A percentile compares a stretch with the other conserved stretches of the same genome.
These are phyloP conservation scores for Wallemia hederae DNA, from an alignment of 1,284 basidiomycete species.

Conservation along the genomic window DNA sequence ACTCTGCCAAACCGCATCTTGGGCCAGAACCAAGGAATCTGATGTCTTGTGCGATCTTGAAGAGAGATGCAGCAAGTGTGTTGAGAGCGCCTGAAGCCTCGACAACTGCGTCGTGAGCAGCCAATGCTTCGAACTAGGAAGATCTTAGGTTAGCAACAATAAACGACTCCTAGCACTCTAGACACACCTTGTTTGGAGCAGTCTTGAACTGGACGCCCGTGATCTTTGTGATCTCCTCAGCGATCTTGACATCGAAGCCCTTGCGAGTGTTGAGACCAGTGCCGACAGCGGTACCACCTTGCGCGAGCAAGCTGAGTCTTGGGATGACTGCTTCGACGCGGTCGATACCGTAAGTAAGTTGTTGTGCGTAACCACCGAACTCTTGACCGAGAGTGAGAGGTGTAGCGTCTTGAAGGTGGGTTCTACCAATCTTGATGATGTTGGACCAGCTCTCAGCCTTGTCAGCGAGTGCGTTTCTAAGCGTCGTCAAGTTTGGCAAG, in stretches of 20 bases:
- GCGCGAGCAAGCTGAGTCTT: conserved; percentile 65
- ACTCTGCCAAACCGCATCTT: conserved; percentile 84
- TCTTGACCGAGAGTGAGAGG: conserved; percentile 94
- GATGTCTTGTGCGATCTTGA: conserved; percentile 99
- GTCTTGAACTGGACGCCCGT: conserved; percentile 79
- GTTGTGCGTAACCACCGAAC: conserved; percentile 93
- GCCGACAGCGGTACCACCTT: conserved; percentile 95
- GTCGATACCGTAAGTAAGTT: conserved; percentile 67
- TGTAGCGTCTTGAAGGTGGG: conserved; percentile 92
- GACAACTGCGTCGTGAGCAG: conserved; percentile 85
- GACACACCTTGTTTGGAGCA: conserved; percentile 72
- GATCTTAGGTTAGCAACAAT: conserved; percentile 1
- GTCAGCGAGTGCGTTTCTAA: conserved; percentile 50
- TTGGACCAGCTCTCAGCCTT: conserved; percentile 55
- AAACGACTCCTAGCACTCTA: neutral
- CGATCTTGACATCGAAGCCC: conserved; percentile 87
- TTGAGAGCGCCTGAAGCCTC: conserved; percentile 93
- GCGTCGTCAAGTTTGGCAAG: conserved; percentile 55
- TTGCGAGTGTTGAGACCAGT: conserved; percentile 90
- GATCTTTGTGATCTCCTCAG: conserved; percentile 67
- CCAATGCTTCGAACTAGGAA: conserved; percentile 76
- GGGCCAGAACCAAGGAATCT: conserved; percentile 92
- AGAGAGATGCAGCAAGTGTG: conserved; percentile 71
- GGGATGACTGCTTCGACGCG: conserved; percentile 59
- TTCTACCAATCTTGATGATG: conserved; percentile 97